Base-by-base conservation (phyloP, 2,329 filamentous ascomycete genomes). In the Massarina eburnea region DNA sequence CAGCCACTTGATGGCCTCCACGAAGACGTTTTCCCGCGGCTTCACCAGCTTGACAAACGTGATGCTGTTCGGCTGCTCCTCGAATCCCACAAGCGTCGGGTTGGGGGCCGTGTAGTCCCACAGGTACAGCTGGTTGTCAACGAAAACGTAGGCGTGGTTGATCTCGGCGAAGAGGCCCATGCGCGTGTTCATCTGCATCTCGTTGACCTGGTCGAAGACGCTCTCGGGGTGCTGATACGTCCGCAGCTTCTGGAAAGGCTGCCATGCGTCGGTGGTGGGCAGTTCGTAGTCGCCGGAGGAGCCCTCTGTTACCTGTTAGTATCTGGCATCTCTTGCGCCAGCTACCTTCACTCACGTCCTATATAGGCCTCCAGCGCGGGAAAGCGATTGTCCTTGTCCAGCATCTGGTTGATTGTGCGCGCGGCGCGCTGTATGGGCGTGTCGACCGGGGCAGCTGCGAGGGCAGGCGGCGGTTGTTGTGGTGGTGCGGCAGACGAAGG, bases 21-120 rank as follows among this genome's bases (percentile, higher is more conserved):
- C 83, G 64, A 99, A 99, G 26, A 99, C 94, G 19, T 90, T 89
- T 1, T 84, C 76, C 57, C 91, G 89, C 7, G 94, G 94, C 40
- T 85, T 83, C 10, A 95, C 87, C 37, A 99, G 80, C 57, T 89
- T 91, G 34, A 99, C 88, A n/a, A 89, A 84, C 33, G 90, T 91
- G 60, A 99, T 97, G 55, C 84, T 89, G 67, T 95, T 85, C 6
- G 84, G 79, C 69, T 92, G 88, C 58, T 96, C 91, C 67, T 97
- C 92, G 62, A 89, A 96, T 15, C 92, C 92, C 55, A 96, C 87
- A 33, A 96, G 78, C 66, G 96, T 89, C 4, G 92, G 90, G 57
- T 92, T 89, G n/a, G 89, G 84, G 66, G 90, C 82, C 6, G 91
- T 96, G 70, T 96, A 99, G 72, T 99, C 92, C 95, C 95, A 99